Conservation (phyloP, 2,329 filamentous ascomycete species). For the Beauveria caledonica region DNA sequence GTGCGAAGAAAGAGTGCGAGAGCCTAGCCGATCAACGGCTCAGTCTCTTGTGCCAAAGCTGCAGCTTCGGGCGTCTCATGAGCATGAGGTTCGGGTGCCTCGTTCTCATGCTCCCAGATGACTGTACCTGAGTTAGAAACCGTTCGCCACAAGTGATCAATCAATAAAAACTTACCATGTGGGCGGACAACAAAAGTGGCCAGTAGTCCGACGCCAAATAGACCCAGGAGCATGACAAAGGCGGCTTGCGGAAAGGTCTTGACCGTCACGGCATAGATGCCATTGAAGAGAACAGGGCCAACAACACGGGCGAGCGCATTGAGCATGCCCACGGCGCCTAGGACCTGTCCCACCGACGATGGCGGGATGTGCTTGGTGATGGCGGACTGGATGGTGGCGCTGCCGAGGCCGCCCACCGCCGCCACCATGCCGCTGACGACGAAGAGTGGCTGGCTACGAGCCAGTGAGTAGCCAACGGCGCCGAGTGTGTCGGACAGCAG, state of each 20-base stretch:
- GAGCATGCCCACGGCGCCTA: conserved; percentile 79
- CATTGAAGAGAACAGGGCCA: conserved; percentile 75
- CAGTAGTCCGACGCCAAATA: conserved; percentile 59
- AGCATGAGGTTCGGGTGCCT: neutral
- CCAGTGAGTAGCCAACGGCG: conserved; percentile 64
- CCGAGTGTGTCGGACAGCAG: conserved; percentile 71
- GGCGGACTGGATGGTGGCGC: conserved; percentile 73
- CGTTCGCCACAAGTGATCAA: no score
- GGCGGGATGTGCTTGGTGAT: conserved; percentile 86
- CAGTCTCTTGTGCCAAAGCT: neutral
- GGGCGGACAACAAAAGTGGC: conserved; percentile 65
- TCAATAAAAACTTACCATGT: conserved; percentile 50
- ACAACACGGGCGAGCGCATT: conserved; percentile 75
- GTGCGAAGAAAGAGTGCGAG: neutral
- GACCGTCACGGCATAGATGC: conserved; percentile 77
- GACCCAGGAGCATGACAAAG: conserved; percentile 62
- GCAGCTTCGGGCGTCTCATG: neutral
- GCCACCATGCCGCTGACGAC: conserved; percentile 64
- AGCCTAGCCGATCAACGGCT: neutral
- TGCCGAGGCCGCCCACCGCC: conserved; percentile 73
- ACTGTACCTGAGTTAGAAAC: neutral
- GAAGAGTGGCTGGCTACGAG: conserved; percentile 55
- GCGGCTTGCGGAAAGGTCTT: conserved; percentile 70
- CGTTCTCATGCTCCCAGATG: conserved; percentile 8
- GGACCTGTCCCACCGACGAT: conserved; percentile 73